Evolutionary conservation across 495 filamentous ascomycete genomes (phyloP), one percentile per base, ranked within the genome.

Genomic region (Neurospora sp.): DNA sequence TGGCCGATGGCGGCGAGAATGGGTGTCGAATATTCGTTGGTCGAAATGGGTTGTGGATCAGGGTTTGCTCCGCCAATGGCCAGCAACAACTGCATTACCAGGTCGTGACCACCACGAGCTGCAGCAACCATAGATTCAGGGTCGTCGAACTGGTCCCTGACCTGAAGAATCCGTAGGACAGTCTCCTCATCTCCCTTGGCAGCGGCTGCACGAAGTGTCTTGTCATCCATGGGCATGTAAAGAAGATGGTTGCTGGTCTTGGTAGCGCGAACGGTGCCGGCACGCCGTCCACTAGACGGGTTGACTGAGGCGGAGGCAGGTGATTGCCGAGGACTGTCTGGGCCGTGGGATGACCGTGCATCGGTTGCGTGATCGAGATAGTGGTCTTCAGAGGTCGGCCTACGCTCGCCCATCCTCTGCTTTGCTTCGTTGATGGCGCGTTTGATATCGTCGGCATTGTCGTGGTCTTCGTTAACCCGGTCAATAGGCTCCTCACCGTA

Each of bases 1-100:
- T 94, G 90, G 10, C 96, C 96, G 72, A 99, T 97, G 3, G 96
- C 93, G 42, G 93, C 93, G 39, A 97, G 87, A 88, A 99, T 97
- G 4, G 96, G 96, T 0, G 95, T 98, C 74, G 91, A 91, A 75
- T 92, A 85, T 72, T 90, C 90, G 39, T 80, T 82, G 69, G 83
- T 79, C 3, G 80, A 35, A 37, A 85, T 81, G 5, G 92, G 91
- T 8, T 87, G 85, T 0, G 95, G 96, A 79, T 97, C 94, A 3
- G 93, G 89, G 75, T 97, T 89, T 20, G 90, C 90, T 71, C 86
- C 85, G 3, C 93, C 92, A 77, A 97, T 87, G 8, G 93, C 96
- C 72, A 98, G 84, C 70, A 98, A 85, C 46, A 97, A 85, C 78
- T 92, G 92, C 62, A 98, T 86, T 16, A 97, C 92, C 41, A 93